These are phyloP conservation scores for Cytospora mali DNA, from an alignment of 2,329 filamentous ascomycete species.

Conservation along the genomic window DNA sequence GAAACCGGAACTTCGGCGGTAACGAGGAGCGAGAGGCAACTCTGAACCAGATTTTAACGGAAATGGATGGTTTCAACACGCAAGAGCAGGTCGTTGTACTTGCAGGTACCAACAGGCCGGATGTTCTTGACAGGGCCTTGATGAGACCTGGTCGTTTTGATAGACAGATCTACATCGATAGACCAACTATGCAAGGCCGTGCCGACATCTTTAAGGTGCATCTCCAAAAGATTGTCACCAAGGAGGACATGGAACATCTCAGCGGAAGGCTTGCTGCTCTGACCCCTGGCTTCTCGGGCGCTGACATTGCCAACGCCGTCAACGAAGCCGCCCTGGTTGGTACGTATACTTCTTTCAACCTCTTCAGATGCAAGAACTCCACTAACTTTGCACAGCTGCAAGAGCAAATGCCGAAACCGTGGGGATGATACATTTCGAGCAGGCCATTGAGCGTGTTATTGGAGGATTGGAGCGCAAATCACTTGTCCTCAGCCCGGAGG, in stretches of 20 bases:
- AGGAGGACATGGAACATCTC: slow-evolving; percentile 84
- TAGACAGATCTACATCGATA: slow-evolving; percentile 91
- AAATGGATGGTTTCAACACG: slow-evolving; percentile 99
- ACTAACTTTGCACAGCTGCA: slow-evolving; percentile 62
- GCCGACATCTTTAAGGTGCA: slow-evolving; percentile 97
- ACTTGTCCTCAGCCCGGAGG: slow-evolving; percentile 85
- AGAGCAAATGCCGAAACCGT: slow-evolving; percentile 79
- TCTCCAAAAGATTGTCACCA: slow-evolving; percentile 89
- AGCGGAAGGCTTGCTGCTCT: slow-evolving; percentile 87
- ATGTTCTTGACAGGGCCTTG: slow-evolving; percentile 91
- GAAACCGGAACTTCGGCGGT: slow-evolving; percentile 72
- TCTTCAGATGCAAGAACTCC: neutral
- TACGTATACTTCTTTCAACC: slow-evolving; percentile 49
- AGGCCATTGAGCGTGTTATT: slow-evolving; percentile 95
- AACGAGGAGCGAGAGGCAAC: slow-evolving; percentile 98
- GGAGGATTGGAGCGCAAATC: slow-evolving; percentile 98
- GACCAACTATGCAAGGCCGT: slow-evolving; percentile 93
- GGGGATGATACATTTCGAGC: slow-evolving; percentile 89
- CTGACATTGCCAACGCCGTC: slow-evolving; percentile 97
- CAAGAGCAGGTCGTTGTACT: slow-evolving; percentile 94
- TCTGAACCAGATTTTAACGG: slow-evolving; percentile 95
- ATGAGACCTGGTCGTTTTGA: slow-evolving; percentile 98
- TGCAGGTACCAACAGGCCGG: slow-evolving; percentile 93
- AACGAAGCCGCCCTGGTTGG: slow-evolving; percentile 97
- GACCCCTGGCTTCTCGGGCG: slow-evolving; percentile 95